Evolutionary conservation across 1,139 yeast genomes (phyloP).

Genomic region (Protomyces gravidus): DNA sequence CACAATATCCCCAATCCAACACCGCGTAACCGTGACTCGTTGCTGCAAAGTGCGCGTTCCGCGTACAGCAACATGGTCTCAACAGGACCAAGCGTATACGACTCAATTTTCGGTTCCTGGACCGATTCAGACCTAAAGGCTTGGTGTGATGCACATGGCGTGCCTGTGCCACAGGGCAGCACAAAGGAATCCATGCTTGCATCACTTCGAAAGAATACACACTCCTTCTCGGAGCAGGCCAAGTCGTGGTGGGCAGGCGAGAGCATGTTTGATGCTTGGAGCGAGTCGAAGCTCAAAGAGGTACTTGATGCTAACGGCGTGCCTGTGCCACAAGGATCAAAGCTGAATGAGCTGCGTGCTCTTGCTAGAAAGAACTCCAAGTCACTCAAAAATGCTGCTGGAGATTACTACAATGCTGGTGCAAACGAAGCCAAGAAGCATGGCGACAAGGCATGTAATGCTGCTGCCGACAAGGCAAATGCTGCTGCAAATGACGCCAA

Average conservation of each 20-base stretch:
- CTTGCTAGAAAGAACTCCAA: slow-evolving; percentile 26
- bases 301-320: slow-evolving; percentile 50
- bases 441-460: neutral
- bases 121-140: slow-evolving; percentile 46
- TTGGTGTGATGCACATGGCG: slow-evolving; percentile 49
- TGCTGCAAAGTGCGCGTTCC: slow-evolving; percentile 41
- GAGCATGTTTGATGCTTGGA: slow-evolving; percentile 46
- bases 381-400: slow-evolving; percentile 23
- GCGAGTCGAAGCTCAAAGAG: slow-evolving; percentile 45
- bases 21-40: slow-evolving; percentile 36
- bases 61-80: slow-evolving; percentile 44
- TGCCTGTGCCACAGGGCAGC: slow-evolving; percentile 43
- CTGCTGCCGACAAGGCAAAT: slow-evolving; percentile 32
- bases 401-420: slow-evolving; percentile 23
- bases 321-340: slow-evolving; percentile 41
- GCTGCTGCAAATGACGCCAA: slow-evolving; percentile 29
- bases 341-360: slow-evolving; percentile 39
- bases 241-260: slow-evolving; percentile 21
- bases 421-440: slow-evolving; percentile 1
- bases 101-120: slow-evolving; percentile 49
- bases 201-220: slow-evolving; percentile 43
- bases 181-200: slow-evolving; percentile 43
- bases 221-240: slow-evolving; percentile 33
- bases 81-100: slow-evolving; percentile 43
- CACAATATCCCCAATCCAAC: slow-evolving; percentile 38